phyloP scores from a whole-genome alignment of 2,329 filamentous ascomycete species.

The Dothiorella sarmentorum region DNA sequence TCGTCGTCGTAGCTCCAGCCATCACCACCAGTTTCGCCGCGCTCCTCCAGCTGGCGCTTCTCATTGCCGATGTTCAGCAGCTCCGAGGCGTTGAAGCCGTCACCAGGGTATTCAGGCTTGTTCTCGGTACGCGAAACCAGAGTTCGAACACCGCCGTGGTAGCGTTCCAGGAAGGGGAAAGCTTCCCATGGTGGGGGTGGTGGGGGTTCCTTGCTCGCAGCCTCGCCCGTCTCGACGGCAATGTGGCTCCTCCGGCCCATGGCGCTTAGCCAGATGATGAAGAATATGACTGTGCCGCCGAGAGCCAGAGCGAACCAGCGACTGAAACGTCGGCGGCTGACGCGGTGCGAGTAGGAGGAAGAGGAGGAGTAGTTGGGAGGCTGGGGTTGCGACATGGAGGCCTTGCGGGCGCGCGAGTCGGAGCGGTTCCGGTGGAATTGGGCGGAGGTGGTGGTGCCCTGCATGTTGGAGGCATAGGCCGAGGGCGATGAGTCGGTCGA shows the following conservation, averaged over 20 bases:
- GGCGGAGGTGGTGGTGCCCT: slow-evolving; percentile 22
- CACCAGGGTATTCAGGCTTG: slow-evolving; percentile 75
- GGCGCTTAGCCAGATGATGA: slow-evolving; percentile 70
- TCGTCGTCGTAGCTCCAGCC: slow-evolving; percentile 24
- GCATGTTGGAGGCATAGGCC: slow-evolving; percentile 43
- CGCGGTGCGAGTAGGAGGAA: slow-evolving; percentile 2
- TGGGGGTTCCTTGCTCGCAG: slow-evolving; percentile 52
- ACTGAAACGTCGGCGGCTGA: slow-evolving; percentile 54
- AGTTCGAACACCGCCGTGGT: slow-evolving; percentile 81
- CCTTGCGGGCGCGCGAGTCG: slow-evolving; percentile 23
- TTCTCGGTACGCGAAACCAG: slow-evolving; percentile 65
- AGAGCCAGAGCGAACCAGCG: slow-evolving; percentile 74
- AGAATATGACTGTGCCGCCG: slow-evolving; percentile 66
- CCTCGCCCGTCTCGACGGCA: slow-evolving; percentile 55
- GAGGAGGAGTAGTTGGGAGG: slow-evolving; percentile 20
- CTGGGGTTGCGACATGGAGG: slow-evolving; percentile 21
- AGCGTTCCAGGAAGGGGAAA: slow-evolving; percentile 81
- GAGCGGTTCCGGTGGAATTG: slow-evolving; percentile 23
- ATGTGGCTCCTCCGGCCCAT: slow-evolving; percentile 60
- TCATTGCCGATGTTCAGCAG: slow-evolving; percentile 22
- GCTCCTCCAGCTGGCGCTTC: slow-evolving; percentile 29
- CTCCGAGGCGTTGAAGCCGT: slow-evolving; percentile 47
- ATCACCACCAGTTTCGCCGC: slow-evolving; percentile 27
- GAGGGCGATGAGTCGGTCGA: slow-evolving; percentile 43
- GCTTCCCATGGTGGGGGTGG: slow-evolving; percentile 77